Evolutionary conservation across 2,329 filamentous ascomycete species (phyloP).

Genomic region (Ascosphaera apis): DNA sequence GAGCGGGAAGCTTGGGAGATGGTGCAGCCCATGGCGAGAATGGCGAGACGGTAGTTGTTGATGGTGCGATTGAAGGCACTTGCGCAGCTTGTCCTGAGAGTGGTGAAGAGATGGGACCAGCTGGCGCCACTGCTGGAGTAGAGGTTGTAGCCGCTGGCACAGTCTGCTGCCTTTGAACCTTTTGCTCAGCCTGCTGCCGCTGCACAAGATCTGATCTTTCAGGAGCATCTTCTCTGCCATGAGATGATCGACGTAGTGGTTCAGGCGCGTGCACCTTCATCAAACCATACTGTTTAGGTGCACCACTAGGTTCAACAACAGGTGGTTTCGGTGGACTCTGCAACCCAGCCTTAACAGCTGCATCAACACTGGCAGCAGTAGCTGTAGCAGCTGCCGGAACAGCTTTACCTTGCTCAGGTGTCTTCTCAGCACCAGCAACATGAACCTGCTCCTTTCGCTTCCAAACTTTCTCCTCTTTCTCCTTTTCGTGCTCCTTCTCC

Average conservation of each 20-base stretch:
- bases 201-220: too few species aligned
- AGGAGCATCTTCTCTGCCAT: too few species aligned
- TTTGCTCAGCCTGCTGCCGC: constrained; percentile 13
- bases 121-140: too few species aligned
- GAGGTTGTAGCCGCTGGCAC: constrained; percentile 14
- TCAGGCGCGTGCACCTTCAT: constrained; percentile 38
- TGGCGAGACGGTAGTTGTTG: too few species aligned
- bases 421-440: constrained; percentile 10
- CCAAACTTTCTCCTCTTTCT: too few species aligned
- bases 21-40: constrained; percentile 17
- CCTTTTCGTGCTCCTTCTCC: too few species aligned
- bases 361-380: too few species aligned
- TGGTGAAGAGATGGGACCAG: too few species aligned
- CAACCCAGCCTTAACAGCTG: constrained; percentile 13
- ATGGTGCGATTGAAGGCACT: too few species aligned
- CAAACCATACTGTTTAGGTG: constrained; percentile 36
- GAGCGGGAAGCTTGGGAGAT: constrained; percentile 13
- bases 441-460: constrained; percentile 11
- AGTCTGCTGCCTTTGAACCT: constrained; percentile 16
- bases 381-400: too few species aligned
- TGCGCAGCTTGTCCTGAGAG: too few species aligned
- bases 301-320: constrained; percentile 31
- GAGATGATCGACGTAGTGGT: too few species aligned
- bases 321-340: constrained; percentile 35
- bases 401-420: constrained; percentile 5